phyloP scores from a whole-genome alignment of 2,329 filamentous ascomycete species.

The Zopfia rhizophila region DNA sequence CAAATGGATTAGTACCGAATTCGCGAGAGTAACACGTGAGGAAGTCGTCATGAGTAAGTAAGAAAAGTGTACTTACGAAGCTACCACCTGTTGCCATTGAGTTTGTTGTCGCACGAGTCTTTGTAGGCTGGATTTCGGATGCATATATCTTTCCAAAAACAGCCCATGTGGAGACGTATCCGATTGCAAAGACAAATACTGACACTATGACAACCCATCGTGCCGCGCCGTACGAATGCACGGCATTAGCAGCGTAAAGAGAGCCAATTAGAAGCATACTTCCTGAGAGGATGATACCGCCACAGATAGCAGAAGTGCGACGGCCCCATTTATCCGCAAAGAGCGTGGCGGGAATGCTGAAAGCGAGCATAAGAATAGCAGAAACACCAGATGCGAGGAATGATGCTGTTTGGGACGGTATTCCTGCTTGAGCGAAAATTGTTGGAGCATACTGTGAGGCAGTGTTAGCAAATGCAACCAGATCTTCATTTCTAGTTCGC shows the following conservation, averaged over 20 bases:
- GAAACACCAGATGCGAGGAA: conserved; percentile 71
- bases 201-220: conserved; percentile 63
- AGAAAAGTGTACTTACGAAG: conserved; percentile 53
- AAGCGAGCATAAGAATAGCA: conserved; percentile 66
- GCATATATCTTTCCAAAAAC: conserved; percentile 67
- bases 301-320: conserved; percentile 62
- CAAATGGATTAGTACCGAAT: too few relatives aligned
- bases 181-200: conserved; percentile 62
- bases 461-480: conserved; percentile 3
- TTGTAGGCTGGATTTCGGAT: conserved; percentile 67
- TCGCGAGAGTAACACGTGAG: background rate
- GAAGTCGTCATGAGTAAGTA: conserved; percentile 4
- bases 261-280: conserved; percentile 65
- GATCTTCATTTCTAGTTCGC: too few relatives aligned
- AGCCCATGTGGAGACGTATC: conserved; percentile 63
- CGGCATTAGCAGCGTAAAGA: conserved; percentile 61
- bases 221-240: conserved; percentile 54
- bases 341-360: conserved; percentile 66
- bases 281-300: conserved; percentile 60
- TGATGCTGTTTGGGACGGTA: conserved; percentile 61
- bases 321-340: conserved; percentile 68
- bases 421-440: conserved; percentile 68
- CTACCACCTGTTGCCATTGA: conserved; percentile 61
- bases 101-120: conserved; percentile 63
- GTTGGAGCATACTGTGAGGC: conserved; percentile 70